Percentiles rank a stretch among this genome's conserved stretches.
These are phyloP conservation scores for Nannochloropsis gaditana DNA, from an alignment of 108 stramenopile species.

Conservation along the genomic window DNA sequence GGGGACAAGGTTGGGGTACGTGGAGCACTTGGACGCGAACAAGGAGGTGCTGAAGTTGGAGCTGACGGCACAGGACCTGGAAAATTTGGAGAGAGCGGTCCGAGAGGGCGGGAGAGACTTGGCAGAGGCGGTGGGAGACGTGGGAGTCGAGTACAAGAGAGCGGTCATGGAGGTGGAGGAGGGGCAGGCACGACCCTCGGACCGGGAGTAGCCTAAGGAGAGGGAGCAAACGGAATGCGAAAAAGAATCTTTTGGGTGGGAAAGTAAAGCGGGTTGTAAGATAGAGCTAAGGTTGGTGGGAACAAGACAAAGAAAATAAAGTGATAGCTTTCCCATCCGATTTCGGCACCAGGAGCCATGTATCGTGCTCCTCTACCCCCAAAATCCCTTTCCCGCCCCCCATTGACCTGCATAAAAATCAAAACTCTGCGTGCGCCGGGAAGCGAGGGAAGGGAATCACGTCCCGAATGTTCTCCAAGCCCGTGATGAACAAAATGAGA, in stretches of 20 bases:
- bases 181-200: not conserved
- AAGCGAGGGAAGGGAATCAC: conserved; percentile 89
- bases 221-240: too few species aligned
- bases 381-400: too few species aligned
- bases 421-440: conserved; percentile 79
- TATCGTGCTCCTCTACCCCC: too few species aligned
- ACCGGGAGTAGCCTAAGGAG: not conserved
- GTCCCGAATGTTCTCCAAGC: conserved; percentile 78
- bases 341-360: too few species aligned
- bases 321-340: too few species aligned
- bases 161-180: conserved; percentile 13
- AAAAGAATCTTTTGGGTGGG: too few species aligned
- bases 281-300: too few species aligned
- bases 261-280: too few species aligned
- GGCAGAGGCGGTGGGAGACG: not conserved
- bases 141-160: not conserved
- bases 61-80: not conserved
- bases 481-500: conserved; percentile 54
- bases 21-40: not conserved
- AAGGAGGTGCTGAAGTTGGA: conserved; percentile 7
- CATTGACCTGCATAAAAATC: conserved; percentile 19
- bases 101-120: not conserved
- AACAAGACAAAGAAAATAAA: too few species aligned
- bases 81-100: not conserved
- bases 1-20: not conserved